Base-by-base conservation (phyloP, 2,329 filamentous ascomycete genomes). In the Biscogniauxia mediterranea region DNA sequence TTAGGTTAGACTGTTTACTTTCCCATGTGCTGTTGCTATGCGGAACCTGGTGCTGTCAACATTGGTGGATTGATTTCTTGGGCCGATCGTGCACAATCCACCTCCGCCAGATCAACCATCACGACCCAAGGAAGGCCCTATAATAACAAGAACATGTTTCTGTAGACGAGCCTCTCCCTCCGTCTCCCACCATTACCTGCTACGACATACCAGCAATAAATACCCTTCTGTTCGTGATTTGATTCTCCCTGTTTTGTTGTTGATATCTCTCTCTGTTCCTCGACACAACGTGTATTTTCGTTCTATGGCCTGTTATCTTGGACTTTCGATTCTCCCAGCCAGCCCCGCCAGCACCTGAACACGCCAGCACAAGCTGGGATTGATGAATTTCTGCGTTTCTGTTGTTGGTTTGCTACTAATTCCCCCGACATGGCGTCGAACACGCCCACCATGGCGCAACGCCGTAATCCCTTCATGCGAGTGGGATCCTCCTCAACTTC, bases 391-490 rank as follows among this genome's bases (percentile, higher is more conserved):
- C 58, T 23, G 52, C 32, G 26, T 49, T 11, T 49, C 11, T 19
- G 32, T 21, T 20, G 38, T 62, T 55, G 59, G 58, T 56, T 51
- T 52, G 49, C 38, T 6, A 9, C n/a, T 46, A 57, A n/a, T 62
- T 58, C 60, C 50, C 32, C 56, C 64, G 65, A 56, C 66, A 86
- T 85, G 82, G 80, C 81, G 71, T 80, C 78, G 59, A 83, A 83
- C 74, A 80, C 83, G 64, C 80, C 83, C 70, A 85, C 82, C 75
- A 85, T 85, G 76, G 85, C 88, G 68, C 85, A 89, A 74, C 91
- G 89, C 80, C 89, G 92, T 71, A 90, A 92, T 78, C 90, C 91
- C 17, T 96, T 97, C 74, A 82, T 84, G 62, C 85, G 92, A 72
- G 86, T 87, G 57, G 79, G 83, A 52, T 89, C 90, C 17, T 83